phyloP scores from a whole-genome alignment of 2,329 filamentous ascomycete species.

The Ophiocordyceps robertsii region DNA sequence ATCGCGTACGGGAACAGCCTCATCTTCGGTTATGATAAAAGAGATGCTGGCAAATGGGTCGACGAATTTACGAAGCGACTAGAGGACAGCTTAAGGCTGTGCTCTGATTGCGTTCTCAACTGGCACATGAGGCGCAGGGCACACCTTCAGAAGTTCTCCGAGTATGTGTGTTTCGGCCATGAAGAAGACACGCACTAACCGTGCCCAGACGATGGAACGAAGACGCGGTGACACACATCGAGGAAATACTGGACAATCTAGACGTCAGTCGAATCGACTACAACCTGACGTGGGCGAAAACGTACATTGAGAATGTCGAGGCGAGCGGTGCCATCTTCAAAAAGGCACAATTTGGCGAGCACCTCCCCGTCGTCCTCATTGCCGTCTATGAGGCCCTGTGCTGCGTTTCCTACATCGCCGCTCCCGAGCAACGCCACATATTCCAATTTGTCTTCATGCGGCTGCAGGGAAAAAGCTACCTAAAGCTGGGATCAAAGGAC shows the following conservation, averaged over 20 bases:
- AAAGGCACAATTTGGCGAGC: slow-evolving; percentile 29
- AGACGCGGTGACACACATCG: slow-evolving; percentile 35
- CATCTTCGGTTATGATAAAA: slow-evolving; percentile 52
- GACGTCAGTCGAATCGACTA: slow-evolving; percentile 49
- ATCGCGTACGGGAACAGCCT: slow-evolving; percentile 55
- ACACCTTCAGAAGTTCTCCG: slow-evolving; percentile 48
- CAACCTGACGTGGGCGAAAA: slow-evolving; percentile 43
- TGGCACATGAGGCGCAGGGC: slow-evolving; percentile 58
- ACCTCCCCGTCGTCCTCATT: slow-evolving; percentile 50
- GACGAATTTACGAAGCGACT: slow-evolving; percentile 44
- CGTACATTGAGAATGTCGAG: slow-evolving; percentile 39
- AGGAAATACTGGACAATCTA: slow-evolving; percentile 41
- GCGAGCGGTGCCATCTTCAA: slow-evolving; percentile 31
- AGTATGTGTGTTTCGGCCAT: slow-evolving; percentile 26
- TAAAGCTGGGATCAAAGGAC: slow-evolving; percentile 59
- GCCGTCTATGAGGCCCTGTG: slow-evolving; percentile 82
- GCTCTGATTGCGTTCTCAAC: slow-evolving; percentile 57
- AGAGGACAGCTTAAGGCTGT: slow-evolving; percentile 45
- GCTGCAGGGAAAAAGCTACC: slow-evolving; percentile 56
- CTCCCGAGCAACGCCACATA: slow-evolving; percentile 34
- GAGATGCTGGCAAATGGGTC: slow-evolving; percentile 45
- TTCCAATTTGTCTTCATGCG: slow-evolving; percentile 78
- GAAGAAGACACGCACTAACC: slow-evolving; percentile 9
- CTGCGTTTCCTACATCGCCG: slow-evolving; percentile 60
- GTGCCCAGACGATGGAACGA: slow-evolving; percentile 29